Percentiles rank a stretch among this genome's conserved stretches.
phyloP scores from a whole-genome alignment of 495 filamentous ascomycete genomes.

The Darksidea phi region DNA sequence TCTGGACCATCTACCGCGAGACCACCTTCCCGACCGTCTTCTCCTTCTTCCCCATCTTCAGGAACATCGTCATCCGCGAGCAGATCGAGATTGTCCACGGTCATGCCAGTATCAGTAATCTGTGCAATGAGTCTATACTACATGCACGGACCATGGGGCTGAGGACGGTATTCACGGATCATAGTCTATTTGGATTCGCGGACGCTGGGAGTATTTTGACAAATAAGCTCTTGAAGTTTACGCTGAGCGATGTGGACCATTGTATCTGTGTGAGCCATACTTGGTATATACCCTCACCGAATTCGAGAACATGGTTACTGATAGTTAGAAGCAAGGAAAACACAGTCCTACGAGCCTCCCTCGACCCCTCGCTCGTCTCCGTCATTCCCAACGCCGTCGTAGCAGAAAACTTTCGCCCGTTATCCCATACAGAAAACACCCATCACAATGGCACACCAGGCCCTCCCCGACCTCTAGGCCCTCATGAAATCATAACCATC shows the following conservation, averaged over 20 bases:
- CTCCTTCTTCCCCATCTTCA: conserved; percentile 95
- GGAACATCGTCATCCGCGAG: conserved; percentile 91
- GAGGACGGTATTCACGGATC: conserved; percentile 93
- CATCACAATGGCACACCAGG: conserved; percentile 49
- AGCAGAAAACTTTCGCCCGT: conserved; percentile 87
- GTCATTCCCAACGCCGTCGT: conserved; percentile 98
- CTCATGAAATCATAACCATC: conserved; percentile 86
- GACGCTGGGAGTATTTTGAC: conserved; percentile 94
- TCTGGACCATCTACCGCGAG: conserved; percentile 90
- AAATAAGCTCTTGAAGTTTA: conserved; percentile 96
- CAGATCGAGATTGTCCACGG: conserved; percentile 96
- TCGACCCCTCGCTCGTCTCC: conserved; percentile 95
- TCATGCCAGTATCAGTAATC: conserved; percentile 83
- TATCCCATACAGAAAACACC: conserved; percentile 37
- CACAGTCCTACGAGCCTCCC: conserved; percentile 88
- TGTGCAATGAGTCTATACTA: conserved; percentile 92
- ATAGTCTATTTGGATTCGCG: conserved; percentile 96
- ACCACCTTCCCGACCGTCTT: conserved; percentile 97
- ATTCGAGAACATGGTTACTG: conserved; percentile 2
- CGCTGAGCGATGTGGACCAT: conserved; percentile 93
- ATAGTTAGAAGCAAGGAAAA: conserved; percentile 78
- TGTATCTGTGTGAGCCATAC: conserved; percentile 98
- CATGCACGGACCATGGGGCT: conserved; percentile 96
- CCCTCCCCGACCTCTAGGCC: conserved; percentile 59
- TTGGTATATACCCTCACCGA: conserved; percentile 59